phyloP scores from a whole-genome alignment of 768 basidiomycete genomes.

The Trametes gibbosa region DNA sequence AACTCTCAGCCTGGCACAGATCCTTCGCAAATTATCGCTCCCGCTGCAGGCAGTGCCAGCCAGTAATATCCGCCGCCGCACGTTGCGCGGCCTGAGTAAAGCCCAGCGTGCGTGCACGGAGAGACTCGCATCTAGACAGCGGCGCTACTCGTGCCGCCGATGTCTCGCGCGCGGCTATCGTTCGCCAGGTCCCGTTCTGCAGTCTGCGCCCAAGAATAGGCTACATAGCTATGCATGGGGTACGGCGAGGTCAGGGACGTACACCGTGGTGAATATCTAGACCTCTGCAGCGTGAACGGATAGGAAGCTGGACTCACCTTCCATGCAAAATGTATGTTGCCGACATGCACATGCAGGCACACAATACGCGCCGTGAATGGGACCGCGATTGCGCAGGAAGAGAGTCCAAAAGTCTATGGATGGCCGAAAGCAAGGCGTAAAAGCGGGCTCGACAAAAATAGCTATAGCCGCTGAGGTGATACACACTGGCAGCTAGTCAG shows the following conservation, averaged over 20 bases:
- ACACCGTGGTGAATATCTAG: too few species aligned
- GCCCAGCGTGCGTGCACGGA: too few species aligned
- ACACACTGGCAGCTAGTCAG: background rate
- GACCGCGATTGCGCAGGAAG: too few species aligned
- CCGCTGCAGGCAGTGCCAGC: background rate
- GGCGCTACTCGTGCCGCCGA: too few species aligned
- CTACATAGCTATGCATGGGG: too few species aligned
- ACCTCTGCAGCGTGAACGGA: too few species aligned
- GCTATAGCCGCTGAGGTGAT: constrained; percentile 1
- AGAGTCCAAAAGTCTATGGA: background rate
- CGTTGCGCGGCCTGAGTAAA: background rate
- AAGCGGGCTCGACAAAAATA: background rate
- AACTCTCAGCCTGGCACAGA: background rate
- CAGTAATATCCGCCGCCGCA: background rate
- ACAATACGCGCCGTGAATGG: background rate
- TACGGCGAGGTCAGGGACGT: too few species aligned
- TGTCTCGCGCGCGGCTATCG: too few species aligned
- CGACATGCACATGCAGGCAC: background rate
- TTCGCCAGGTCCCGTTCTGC: too few species aligned
- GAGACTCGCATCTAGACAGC: background rate
- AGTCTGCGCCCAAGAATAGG: too few species aligned
- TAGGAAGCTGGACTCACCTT: too few species aligned
- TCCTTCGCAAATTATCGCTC: background rate
- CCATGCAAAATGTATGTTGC: too few species aligned
- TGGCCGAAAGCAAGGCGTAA: background rate